These are phyloP conservation scores for Neospora caninum DNA, from an alignment of 169 alveolate genomes.

Conservation along the genomic window DNA sequence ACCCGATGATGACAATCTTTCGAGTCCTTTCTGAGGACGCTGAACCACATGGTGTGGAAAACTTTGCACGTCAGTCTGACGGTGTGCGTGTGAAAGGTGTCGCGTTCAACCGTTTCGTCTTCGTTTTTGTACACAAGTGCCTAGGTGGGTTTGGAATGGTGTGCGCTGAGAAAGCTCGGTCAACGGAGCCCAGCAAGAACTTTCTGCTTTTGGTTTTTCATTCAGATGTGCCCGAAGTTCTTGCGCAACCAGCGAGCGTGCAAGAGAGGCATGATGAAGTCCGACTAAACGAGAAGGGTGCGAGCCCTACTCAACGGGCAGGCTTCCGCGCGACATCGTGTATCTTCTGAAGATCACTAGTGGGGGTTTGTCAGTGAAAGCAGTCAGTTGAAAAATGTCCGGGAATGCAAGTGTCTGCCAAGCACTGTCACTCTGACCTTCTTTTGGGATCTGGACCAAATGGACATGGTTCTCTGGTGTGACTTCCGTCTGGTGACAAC, in stretches of 20 bases:
- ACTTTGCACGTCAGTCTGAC: conserved; percentile 7
- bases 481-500: neutral
- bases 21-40: neutral
- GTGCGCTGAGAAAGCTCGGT: neutral
- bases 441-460: neutral
- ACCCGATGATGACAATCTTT: neutral
- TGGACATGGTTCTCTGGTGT: neutral
- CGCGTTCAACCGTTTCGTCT: no score
- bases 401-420: neutral
- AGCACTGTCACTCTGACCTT: neutral
- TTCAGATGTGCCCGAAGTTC: conserved; percentile 87
- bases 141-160: neutral
- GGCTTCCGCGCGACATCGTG: neutral
- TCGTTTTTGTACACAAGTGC: neutral
- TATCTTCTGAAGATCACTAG: neutral
- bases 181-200: no score
- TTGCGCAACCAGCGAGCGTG: conserved; percentile 85
- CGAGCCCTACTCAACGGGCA: neutral
- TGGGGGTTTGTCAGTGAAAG: neutral
- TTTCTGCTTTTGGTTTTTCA: neutral
- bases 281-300: neutral
- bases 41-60: neutral
- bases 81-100: neutral
- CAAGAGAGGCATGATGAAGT: conserved; percentile 81
- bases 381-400: neutral